Percentiles rank a stretch among this genome's conserved stretches.
Evolutionary conservation across 352 stramenopile genomes (phyloP).

Genomic region (Phytophthora quininea): DNA sequence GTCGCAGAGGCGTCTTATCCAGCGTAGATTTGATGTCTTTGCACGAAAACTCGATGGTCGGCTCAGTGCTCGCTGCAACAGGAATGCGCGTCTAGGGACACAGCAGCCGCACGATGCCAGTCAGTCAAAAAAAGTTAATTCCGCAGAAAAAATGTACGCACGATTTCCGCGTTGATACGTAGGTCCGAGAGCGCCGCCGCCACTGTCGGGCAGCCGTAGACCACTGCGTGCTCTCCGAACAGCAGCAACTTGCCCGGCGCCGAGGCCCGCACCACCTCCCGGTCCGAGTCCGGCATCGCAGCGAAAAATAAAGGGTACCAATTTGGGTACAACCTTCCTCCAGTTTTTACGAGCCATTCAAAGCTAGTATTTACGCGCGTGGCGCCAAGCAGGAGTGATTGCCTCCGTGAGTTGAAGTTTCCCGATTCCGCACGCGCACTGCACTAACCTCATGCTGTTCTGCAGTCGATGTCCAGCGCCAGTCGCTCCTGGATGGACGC

Average conservation of each 20-base stretch:
- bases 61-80: slow-evolving; percentile 8
- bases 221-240: slow-evolving; percentile 90
- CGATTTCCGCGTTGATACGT: slow-evolving; percentile 77
- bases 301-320: too few relatives aligned
- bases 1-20: slow-evolving; percentile 36
- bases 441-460: slow-evolving; percentile 10
- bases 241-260: slow-evolving; percentile 91
- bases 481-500: slow-evolving; percentile 26
- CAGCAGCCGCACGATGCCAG: background rate
- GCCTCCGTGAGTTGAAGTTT: background rate
- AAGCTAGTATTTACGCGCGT: background rate
- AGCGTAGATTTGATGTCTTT: slow-evolving; percentile 51
- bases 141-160: slow-evolving; percentile 44
- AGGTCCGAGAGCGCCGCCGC: slow-evolving; percentile 85
- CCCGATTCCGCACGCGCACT: background rate
- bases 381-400: background rate
- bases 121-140: slow-evolving; percentile 1
- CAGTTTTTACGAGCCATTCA: slow-evolving; percentile 3
- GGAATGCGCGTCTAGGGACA: slow-evolving; percentile 35
- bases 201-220: slow-evolving; percentile 87
- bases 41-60: slow-evolving; percentile 54
- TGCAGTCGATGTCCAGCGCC: slow-evolving; percentile 3
- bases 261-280: slow-evolving; percentile 51
- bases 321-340: background rate
- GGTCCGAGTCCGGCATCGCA: slow-evolving; percentile 19